phyloP scores from a whole-genome alignment of 2,329 filamentous ascomycete species.

The Fusarium anguioides region DNA sequence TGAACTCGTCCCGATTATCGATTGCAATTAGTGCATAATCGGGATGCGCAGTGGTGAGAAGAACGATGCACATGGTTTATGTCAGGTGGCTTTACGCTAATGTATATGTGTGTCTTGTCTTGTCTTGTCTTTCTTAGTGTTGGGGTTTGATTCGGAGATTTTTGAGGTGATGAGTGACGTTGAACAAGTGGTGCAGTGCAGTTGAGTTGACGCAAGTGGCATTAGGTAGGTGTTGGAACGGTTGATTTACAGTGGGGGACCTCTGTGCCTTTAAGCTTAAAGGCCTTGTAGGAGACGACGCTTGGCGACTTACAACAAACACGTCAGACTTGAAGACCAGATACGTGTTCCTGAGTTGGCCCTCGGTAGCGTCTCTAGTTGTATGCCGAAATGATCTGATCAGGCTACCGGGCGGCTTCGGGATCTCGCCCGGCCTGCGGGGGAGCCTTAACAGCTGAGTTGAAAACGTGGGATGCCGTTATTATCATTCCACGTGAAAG shows the following conservation, averaged over 20 bases:
- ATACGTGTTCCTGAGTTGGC: constrained; percentile 23
- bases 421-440: constrained; percentile 29
- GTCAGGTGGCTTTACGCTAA: background rate
- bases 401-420: constrained; percentile 38
- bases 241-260: constrained; percentile 14
- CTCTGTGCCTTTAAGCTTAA: constrained; percentile 37
- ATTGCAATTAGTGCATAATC: constrained; percentile 79
- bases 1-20: constrained; percentile 82
- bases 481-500: background rate
- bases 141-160: background rate
- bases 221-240: constrained; percentile 6
- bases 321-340: constrained; percentile 10
- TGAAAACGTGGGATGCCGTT: constrained; percentile 3
- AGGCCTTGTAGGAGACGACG: background rate
- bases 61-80: constrained; percentile 79
- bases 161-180: constrained; percentile 9
- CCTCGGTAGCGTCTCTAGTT: constrained; percentile 35
- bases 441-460: constrained; percentile 19
- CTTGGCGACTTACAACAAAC: constrained; percentile 9
- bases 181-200: background rate
- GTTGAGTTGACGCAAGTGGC: constrained; percentile 20
- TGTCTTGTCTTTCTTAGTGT: background rate
- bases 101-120: background rate
- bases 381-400: constrained; percentile 34
- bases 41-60: constrained; percentile 80